Evolutionary conservation across 345 rosid genomes (phyloP).

Genomic region (Cochlearia excelsa): DNA sequence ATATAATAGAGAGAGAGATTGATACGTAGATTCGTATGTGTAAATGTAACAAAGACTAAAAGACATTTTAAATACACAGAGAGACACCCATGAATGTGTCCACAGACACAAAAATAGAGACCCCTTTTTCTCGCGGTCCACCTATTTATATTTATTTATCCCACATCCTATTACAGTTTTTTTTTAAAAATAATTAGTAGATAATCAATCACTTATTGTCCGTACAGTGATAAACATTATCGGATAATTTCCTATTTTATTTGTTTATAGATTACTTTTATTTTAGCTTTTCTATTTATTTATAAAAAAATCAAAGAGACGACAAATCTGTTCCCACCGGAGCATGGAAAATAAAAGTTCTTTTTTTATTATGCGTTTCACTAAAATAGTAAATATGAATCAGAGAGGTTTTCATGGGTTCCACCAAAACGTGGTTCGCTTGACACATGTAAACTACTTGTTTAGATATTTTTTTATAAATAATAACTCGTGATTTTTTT

Average conservation of each 20-base stretch:
- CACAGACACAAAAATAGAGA: constrained; percentile 19
- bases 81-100: constrained; percentile 36
- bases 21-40: constrained; percentile 26
- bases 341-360: constrained; percentile 17
- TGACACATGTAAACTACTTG: too few species aligned
- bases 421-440: constrained; percentile 28
- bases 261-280: not conserved
- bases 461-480: too few species aligned
- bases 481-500: too few species aligned
- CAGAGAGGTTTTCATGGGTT: constrained; percentile 12
- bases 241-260: constrained; percentile 3
- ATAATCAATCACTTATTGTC: constrained; percentile 26
- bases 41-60: constrained; percentile 26
- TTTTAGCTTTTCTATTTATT: constrained; percentile 1
- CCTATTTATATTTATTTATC: constrained; percentile 31
- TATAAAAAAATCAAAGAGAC: constrained; percentile 12
- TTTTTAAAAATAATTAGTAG: not conserved
- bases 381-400: constrained; percentile 22
- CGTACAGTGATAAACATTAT: constrained; percentile 43
- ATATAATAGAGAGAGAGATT: not conserved
- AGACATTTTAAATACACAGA: constrained; percentile 27
- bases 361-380: constrained; percentile 12
- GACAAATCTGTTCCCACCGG: constrained; percentile 32
- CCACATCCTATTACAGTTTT: constrained; percentile 26
- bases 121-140: constrained; percentile 30